Evolutionary conservation across 129 eudicot genomes (phyloP), one percentile per base, ranked within the genome.

Genomic region (Ambrosia artemisiifolia): DNA sequence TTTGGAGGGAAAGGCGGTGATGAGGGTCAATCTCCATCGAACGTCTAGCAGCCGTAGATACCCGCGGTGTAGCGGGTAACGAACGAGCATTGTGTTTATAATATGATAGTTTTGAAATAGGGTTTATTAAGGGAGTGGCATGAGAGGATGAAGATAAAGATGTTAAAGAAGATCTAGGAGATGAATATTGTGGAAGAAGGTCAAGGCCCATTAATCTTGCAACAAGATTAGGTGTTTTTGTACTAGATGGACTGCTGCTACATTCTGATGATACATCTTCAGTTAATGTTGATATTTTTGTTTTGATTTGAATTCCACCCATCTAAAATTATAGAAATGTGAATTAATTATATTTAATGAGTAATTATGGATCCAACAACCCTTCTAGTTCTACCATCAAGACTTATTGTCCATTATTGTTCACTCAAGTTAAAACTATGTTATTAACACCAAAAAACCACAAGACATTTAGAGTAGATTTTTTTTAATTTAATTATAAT

Each of bases 161-260:
- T 1, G 79, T 59, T 19, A 69, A 74, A 5, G 84, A 76, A 7
- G 83, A 46, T 40, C 92, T 69, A 7, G 89, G 88, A 42, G 95
- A 85, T 42, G 80, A 80, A 49, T 30, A 67, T 14, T 94, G 92
- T 0, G 98, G 98, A n/a, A 89, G 88, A 42, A 86, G 75, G 79
- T 94, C 98, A 38, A 94, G 95, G n/a, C 98, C 98, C 98, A 94
- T 94, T 30, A 94, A 75, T 65, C 98, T 84, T 7, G 98, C 98
- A n/a, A 94, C 96, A 6, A 94, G 81, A 46, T 64, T 86, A 4
- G 98, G 98, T 3, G 98, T 94, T 78, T 86, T 89, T n/a, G 88
- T 71, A 40, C 84, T 82, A 7, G 95, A 88, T 35, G 91, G 79
- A 43, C 79, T 40, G 44, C 44, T 84, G 74, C 85, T 84, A 69